Evolutionary conservation across 768 basidiomycete species (phyloP), one percentile per base, ranked within the genome.

Genomic region (Amanita exitialis): DNA sequence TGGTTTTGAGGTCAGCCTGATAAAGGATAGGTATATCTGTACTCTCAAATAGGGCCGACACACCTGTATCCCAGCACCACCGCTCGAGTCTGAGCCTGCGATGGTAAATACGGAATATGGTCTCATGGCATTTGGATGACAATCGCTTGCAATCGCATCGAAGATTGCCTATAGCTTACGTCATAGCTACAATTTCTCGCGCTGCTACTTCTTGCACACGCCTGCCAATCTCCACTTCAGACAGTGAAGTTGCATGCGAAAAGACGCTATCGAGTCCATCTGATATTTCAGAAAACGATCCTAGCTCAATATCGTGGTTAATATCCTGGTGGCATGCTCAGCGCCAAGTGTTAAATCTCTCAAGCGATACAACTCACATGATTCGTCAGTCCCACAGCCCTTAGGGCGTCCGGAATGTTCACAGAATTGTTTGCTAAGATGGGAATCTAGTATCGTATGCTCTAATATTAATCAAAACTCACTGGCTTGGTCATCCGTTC

Each of bases 1-100:
- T 86, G 1, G 90, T 85, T 65, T 86, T 90, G 25, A 95, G 70
- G 64, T 95, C 93, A 7, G 90, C 92, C 85, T 92, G 38, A 27
- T 42, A 34, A 23, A 45, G 27, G 35, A 52, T 21, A 20, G 25
- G 10, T 30, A 36, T 38, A 46, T 13, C 32, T 18, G 12, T 16
- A 9, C n/a, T 23, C 57, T 43, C n/a, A 43, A 16, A 44, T 44
- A 28, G 13, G 48, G 13, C 37, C 27, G 66, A 56, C 55, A 50
- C 55, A 85, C 89, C 71, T 94, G 92, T 21, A 96, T 90, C 0
- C 92, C 93, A 27, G 92, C 91, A 1, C 92, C 91, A 20, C 89
- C 90, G 27, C 86, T 78, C 1, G 83, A 79, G 59, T 94, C 92
- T 12, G 87, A 81, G 6, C 90, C 85, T 16, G 87, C 86, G 6